Conservation (phyloP, 208 protist species). For the Herpetomonas samuelpessoai region DNA sequence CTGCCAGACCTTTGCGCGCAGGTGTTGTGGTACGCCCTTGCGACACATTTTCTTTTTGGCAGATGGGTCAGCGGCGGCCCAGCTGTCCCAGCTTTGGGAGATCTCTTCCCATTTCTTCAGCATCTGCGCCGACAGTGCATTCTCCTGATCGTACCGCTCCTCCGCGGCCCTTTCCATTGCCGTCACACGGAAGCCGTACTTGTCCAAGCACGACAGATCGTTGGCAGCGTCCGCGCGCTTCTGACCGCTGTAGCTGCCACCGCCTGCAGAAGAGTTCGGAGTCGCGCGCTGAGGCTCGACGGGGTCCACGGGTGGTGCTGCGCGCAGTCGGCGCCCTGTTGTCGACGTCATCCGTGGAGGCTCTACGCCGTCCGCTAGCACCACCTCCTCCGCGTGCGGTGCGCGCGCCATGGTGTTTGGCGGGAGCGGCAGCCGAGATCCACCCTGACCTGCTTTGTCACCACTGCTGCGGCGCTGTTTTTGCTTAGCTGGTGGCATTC, state of each 20-base stretch:
- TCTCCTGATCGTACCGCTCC: constrained; percentile 17
- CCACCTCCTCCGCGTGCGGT: constrained; percentile 43
- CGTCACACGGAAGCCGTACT: constrained; percentile 73
- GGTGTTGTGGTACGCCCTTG: constrained; percentile 61
- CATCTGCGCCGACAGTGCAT: constrained; percentile 11
- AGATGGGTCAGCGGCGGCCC: constrained; percentile 1
- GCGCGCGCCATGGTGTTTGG: constrained; percentile 8
- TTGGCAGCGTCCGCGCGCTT: constrained; percentile 12
- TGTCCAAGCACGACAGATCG: constrained; percentile 34
- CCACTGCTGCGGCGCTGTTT: too few relatives aligned
- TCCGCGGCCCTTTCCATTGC: constrained; percentile 68
- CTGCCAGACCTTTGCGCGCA: constrained; percentile 64
- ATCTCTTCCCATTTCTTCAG: constrained; percentile 29
- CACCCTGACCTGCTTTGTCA: too few relatives aligned
- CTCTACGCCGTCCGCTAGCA: constrained; percentile 17
- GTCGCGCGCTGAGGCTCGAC: neutral
- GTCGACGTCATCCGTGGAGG: constrained; percentile 27
- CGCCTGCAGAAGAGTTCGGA: neutral
- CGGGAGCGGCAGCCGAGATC: neutral
- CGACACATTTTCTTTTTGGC: constrained; percentile 65
- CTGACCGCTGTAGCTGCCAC: neutral
- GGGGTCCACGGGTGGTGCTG: neutral
- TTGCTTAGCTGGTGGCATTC: too few relatives aligned
- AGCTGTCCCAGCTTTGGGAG: constrained; percentile 28
- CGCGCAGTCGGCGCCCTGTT: constrained; percentile 25